Conservation (phyloP, 805 yeast genomes). For the Scheffersomyces ergatensis region DNA sequence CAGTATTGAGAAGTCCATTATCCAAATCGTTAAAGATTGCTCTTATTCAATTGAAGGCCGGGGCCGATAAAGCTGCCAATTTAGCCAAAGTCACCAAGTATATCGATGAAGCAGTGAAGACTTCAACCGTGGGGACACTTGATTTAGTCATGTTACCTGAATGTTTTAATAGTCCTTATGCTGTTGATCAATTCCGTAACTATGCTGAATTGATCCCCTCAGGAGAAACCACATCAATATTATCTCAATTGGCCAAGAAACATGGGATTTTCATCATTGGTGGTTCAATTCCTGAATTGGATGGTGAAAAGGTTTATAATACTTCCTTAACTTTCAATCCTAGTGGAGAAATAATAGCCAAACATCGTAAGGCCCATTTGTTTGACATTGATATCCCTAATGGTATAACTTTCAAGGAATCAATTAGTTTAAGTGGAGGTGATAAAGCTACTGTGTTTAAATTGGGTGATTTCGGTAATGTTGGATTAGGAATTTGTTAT, state of each 20-base stretch:
- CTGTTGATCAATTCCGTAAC: conserved; percentile 79
- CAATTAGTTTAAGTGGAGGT: conserved; percentile 74
- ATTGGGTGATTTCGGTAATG: conserved; percentile 59
- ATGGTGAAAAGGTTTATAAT: conserved; percentile 51
- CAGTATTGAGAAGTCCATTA: conserved; percentile 38
- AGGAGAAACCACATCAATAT: conserved; percentile 63
- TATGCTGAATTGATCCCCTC: conserved; percentile 85
- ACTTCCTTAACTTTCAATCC: conserved; percentile 77
- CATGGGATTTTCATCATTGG: conserved; percentile 71
- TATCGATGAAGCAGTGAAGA: conserved; percentile 56
- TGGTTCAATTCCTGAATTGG: conserved; percentile 87
- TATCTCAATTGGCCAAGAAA: conserved; percentile 66
- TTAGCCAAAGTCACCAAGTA: conserved; percentile 62
- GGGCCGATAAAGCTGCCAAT: conserved; percentile 79
- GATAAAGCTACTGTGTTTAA: conserved; percentile 75
- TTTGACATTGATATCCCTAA: conserved; percentile 93
- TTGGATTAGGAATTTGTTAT: conserved; percentile 86
- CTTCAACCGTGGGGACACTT: conserved; percentile 33
- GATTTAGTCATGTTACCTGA: conserved; percentile 89
- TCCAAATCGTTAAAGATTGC: conserved; percentile 72
- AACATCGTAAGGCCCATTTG: conserved; percentile 83
- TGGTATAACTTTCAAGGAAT: conserved; percentile 85
- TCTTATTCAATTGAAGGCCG: conserved; percentile 76
- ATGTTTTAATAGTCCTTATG: conserved; percentile 94
- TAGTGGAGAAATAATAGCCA: conserved; percentile 74